These are phyloP conservation scores for Trametes hirsuta DNA, from an alignment of 1,284 basidiomycete genomes.

Conservation along the genomic window DNA sequence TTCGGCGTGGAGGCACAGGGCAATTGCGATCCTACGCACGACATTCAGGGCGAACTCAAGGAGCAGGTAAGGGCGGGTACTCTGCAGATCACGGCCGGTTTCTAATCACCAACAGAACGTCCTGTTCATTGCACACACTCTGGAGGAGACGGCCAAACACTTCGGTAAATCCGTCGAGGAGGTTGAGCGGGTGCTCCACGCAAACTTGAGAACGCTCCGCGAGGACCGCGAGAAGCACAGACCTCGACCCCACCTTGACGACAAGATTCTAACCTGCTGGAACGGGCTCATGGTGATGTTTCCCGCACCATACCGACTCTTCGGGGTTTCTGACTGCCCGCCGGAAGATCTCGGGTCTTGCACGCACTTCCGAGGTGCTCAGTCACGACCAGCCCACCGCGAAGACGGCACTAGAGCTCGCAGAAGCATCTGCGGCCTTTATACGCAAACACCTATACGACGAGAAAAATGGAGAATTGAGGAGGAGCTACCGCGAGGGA, in stretches of 20 bases:
- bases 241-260: slow-evolving; percentile 46
- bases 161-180: slow-evolving; percentile 29
- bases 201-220: slow-evolving; percentile 32
- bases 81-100: neutral
- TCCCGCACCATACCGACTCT: neutral
- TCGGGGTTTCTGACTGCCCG: neutral
- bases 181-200: slow-evolving; percentile 26
- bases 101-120: slow-evolving; percentile 26
- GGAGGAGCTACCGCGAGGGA: slow-evolving; percentile 32
- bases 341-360: slow-evolving; percentile 34
- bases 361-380: slow-evolving; percentile 28
- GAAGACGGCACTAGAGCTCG: slow-evolving; percentile 20
- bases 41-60: slow-evolving; percentile 44
- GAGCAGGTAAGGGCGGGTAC: slow-evolving; percentile 25
- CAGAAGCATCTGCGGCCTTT: slow-evolving; percentile 29
- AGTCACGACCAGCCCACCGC: slow-evolving; percentile 7
- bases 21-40: slow-evolving; percentile 45
- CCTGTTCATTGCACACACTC: slow-evolving; percentile 28
- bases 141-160: slow-evolving; percentile 28
- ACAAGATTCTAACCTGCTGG: slow-evolving; percentile 50
- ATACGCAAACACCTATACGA: slow-evolving; percentile 26
- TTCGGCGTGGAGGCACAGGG: slow-evolving; percentile 42
- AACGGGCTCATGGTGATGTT: slow-evolving; percentile 47
- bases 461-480: slow-evolving; percentile 25
- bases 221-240: slow-evolving; percentile 40